Evolutionary conservation across 2,329 filamentous ascomycete species (phyloP), one percentile per base, ranked within the genome.

Genomic region (Colletotrichum magnum): DNA sequence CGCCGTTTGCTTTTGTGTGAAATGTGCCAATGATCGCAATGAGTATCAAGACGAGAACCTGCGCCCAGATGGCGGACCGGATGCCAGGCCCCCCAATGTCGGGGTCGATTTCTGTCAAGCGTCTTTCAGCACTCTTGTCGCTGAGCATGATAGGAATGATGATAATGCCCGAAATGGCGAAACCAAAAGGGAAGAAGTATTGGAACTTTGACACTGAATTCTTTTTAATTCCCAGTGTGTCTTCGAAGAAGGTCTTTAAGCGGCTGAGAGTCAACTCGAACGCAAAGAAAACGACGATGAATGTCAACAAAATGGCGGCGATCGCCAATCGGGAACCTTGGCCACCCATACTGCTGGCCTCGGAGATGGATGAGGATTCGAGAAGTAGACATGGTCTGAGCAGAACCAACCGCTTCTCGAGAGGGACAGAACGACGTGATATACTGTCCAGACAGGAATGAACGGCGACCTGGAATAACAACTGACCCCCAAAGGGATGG

Each of bases 21-120:
- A 69, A 69, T 3, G 26, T 67, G 4, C 67, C 63, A 16, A 57
- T 2, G 2, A 69, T 5, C 6, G 51, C 32, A 1, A 69, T 45
- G 1, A 57, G n/a, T 12, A 69, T 16, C 0, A 61, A 4, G 5
- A 69, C 57, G 6, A 16, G n/a, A 6, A 32, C 45, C 12, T 69
- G 63, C 3, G 67, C 26, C 63, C 63, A 67, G 0, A 41, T 12
- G 28, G 67, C 51, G 7, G 26, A 1, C 7, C 51, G 45, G 10
- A 67, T 67, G 10, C 63, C 67, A 0, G 0, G 39, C 0, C 56
- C 63, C 1, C 16, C 63, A 0, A 61, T 58, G 0, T 57, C 62
- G 1, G 32, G 18, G 9, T 69, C 36, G 6, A 68, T 50, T 21
- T 4, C 45, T 48, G 13, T 48, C 18, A n/a, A 21, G 12, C 45